Evolutionary conservation across 2,329 filamentous ascomycete species (phyloP).

Genomic region (Aspergillus aculeatinus): DNA sequence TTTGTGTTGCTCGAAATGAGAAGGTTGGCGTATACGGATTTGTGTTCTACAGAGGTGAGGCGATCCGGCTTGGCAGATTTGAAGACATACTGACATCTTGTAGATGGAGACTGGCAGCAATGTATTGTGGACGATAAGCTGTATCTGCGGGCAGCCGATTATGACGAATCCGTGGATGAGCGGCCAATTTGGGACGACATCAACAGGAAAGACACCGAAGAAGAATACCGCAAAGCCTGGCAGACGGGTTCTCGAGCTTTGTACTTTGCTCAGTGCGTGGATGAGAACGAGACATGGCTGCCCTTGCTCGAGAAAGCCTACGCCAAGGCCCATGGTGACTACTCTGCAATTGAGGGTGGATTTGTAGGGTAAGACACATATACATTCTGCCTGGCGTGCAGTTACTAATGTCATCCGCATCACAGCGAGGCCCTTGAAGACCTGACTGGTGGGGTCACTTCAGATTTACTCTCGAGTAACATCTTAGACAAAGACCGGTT

Average conservation of each 20-base stretch:
- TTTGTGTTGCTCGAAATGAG: slow-evolving; percentile 72
- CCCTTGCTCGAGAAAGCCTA: slow-evolving; percentile 19
- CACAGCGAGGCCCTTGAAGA: slow-evolving; percentile 58
- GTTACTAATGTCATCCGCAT: slow-evolving; percentile 1
- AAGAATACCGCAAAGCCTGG: slow-evolving; percentile 68
- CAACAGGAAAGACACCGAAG: slow-evolving; percentile 69
- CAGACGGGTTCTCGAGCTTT: slow-evolving; percentile 74
- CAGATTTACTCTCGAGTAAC: slow-evolving; percentile 47
- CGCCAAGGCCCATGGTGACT: slow-evolving; percentile 75
- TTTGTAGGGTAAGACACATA: slow-evolving; percentile 57
- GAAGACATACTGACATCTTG: neutral
- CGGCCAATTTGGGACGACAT: slow-evolving; percentile 72
- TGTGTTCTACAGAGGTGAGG: slow-evolving; percentile 68
- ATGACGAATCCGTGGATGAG: slow-evolving; percentile 75
- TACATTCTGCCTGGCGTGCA: neutral
- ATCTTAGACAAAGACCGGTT: slow-evolving; percentile 70
- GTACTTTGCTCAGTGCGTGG: slow-evolving; percentile 18
- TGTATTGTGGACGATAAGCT: slow-evolving; percentile 91
- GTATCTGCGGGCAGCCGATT: slow-evolving; percentile 77
- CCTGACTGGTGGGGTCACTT: slow-evolving; percentile 54
- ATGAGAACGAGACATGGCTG: slow-evolving; percentile 20
- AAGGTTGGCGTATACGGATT: slow-evolving; percentile 80
- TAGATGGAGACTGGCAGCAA: slow-evolving; percentile 86
- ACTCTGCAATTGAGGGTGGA: slow-evolving; percentile 70
- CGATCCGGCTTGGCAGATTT: neutral